Evolutionary conservation across 2,329 filamentous ascomycete species (phyloP), one percentile per base, ranked within the genome.

Genomic region (Ophiostoma himal-ulmi): DNA sequence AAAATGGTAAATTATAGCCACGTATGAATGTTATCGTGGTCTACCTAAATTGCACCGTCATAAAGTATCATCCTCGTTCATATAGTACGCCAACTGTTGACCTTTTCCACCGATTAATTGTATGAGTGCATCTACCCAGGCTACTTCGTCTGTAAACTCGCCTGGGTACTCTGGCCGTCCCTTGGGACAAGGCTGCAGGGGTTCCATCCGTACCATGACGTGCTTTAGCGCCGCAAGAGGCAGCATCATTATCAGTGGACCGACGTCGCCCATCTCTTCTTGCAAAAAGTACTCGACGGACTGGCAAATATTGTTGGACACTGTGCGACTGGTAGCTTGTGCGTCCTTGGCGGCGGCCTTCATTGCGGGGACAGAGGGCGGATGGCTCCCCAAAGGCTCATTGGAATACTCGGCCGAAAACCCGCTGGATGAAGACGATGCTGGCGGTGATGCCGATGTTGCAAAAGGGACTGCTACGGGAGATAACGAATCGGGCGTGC

Each of bases 261-360:
- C 75, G 36, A 75, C 68, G n/a, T 73, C 72, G 41, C 74, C 72
- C 71, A 70, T 72, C 20, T 26, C 10, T 8, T 73, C 70, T 3
- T 65, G 66, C 44, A 75, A 11, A 60, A 74, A 76, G 69, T 73
- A 75, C 68, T 76, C 75, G 30, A 72, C 64, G 1, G 73, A 73
- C 70, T 75, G 75, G 71, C 73, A 75, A 34, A 76, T 72, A 67
- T 76, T 73, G 67, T 68, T 70, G n/a, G 70, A 66, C 62, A 68
- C 70, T 4, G 71, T 66, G 30, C 70, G 70, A 14, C 30, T 48
- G 2, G 68, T 22, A 7, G n/a, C 10, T 1, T 39, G 37, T 26
- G 68, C 68, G 0, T 70, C 65, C 2, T 65, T 37, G 1, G 70
- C 70, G 1, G 64, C 64, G n/a, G 71, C 73, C 52, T 37, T 48